Evolutionary conservation across 2,329 filamentous ascomycete genomes (phyloP).

Genomic region (Talaromyces sp.): DNA sequence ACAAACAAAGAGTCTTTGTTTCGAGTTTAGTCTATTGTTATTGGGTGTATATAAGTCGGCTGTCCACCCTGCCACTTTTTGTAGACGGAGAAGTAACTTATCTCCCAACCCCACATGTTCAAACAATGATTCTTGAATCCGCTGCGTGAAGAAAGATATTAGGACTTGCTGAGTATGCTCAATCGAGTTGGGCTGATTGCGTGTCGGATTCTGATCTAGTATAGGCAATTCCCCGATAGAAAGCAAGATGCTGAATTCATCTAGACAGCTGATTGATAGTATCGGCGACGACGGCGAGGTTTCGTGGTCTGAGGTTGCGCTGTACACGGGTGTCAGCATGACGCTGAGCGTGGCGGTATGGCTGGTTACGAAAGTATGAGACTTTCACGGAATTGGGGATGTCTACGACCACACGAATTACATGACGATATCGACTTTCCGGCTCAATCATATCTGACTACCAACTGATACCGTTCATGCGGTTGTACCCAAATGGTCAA

Average conservation of each 20-base stretch:
- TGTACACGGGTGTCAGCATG: conserved; percentile 2
- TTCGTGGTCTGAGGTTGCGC: background rate
- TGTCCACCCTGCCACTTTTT: background rate
- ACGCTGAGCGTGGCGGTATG: background rate
- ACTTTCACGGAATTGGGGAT: background rate
- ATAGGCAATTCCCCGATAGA: background rate
- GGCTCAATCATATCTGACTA: background rate
- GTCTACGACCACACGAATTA: background rate
- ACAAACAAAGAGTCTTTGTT: background rate
- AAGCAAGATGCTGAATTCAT: background rate
- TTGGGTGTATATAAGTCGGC: background rate
- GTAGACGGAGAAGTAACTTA: background rate
- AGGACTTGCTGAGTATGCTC: background rate
- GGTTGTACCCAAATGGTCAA: background rate
- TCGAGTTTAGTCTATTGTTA: background rate
- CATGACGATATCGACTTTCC: background rate
- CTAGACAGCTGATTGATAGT: background rate
- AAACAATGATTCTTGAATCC: background rate
- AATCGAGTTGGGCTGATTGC: background rate
- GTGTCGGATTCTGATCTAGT: background rate
- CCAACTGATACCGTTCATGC: background rate
- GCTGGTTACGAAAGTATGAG: background rate
- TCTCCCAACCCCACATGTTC: background rate
- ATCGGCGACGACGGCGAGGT: background rate
- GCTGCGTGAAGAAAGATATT: background rate